Base-by-base conservation (phyloP, 1,284 basidiomycete species). In the Rhodotorula sp. region DNA sequence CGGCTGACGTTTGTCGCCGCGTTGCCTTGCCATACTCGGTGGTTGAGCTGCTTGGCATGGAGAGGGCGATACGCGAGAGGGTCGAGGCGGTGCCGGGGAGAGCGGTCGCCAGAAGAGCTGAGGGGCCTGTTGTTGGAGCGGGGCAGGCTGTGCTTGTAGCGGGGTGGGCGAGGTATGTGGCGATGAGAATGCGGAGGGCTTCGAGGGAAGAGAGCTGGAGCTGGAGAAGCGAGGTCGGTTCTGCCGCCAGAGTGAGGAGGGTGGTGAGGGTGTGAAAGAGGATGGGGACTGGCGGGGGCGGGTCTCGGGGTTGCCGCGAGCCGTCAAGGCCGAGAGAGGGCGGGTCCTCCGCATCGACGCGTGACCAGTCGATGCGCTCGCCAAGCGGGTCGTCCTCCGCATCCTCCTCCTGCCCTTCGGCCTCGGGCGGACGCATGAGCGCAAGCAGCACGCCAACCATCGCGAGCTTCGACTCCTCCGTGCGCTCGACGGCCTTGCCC, bases 201-300 rank as follows among this genome's bases (percentile, higher is more conserved):
- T 86, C 82, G 27, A 96, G 84, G 13, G 90, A 89, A 1, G 84
- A 72, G 19, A 84, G 83, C 79, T 92, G 91, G 37, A 95, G 83
- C 17, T 86, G 79, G 4, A 86, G 80, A 76, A 89, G 84, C 6
- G 83, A 83, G 4, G 90, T 89, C 50, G 84, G 82, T 0, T 88
- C 84, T 8, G 84, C 83, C 1, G 79, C 61, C 22, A 81, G 75
- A 22, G 80, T 81, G 61, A 95, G 83, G 19, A 94, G 83, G 3
- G 88, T 86, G 72, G 91, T 88, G 63, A 96, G 82, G 3, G 90
- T 91, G 81, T 92, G 91, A 21, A 93, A 94, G 46, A 95, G 83
- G 44, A 95, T 85, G 4, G 94, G 90, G 8, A 64, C 51, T 1
- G 75, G 76, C 36, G 75, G 75, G 36, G 56, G 37, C 48, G n/a